phyloP scores from a whole-genome alignment of 75 land plant species.

The Selaginella tamariscina region DNA sequence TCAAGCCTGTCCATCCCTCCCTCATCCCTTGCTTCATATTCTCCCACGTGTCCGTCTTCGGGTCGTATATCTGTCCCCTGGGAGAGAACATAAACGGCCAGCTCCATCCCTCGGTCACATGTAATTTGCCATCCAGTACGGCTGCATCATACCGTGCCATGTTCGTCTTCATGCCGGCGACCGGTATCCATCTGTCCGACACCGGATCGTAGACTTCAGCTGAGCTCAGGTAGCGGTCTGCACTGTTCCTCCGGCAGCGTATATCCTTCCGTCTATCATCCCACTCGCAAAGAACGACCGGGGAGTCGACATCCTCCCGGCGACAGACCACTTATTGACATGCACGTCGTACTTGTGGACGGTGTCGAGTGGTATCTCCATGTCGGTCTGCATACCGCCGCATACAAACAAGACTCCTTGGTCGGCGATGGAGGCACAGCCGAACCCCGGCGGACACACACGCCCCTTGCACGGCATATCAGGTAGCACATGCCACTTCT shows the following conservation, averaged over 20 bases:
- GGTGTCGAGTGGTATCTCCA: constrained; percentile 50
- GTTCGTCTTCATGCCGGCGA: constrained; percentile 41
- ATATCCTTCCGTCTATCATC: constrained; percentile 43
- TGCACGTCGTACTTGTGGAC: constrained; percentile 41
- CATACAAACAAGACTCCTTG: constrained; percentile 46
- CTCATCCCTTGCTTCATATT: constrained; percentile 44
- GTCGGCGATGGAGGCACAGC: constrained; percentile 35
- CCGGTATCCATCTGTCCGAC: constrained; percentile 32
- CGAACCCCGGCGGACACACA: constrained; percentile 48
- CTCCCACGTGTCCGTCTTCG: constrained; percentile 40
- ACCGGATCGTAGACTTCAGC: constrained; percentile 50
- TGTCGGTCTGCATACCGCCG: constrained; percentile 54
- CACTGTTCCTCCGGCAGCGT: constrained; percentile 59
- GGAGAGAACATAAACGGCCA: constrained; percentile 59
- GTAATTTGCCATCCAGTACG: constrained; percentile 43
- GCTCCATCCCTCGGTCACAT: constrained; percentile 59
- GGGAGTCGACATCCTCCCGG: constrained; percentile 41
- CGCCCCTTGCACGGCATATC: constrained; percentile 53
- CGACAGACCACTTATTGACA: constrained; percentile 43
- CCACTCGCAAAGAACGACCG: constrained; percentile 57
- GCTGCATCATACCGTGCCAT: constrained; percentile 57
- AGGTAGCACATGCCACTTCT: constrained; percentile 42
- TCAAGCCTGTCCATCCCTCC: constrained; percentile 70
- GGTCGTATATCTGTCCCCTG: constrained; percentile 59
- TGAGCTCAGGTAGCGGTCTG: constrained; percentile 41